Evolutionary conservation across 1,284 basidiomycete genomes (phyloP).

Genomic region (Rhodotorula sp.): DNA sequence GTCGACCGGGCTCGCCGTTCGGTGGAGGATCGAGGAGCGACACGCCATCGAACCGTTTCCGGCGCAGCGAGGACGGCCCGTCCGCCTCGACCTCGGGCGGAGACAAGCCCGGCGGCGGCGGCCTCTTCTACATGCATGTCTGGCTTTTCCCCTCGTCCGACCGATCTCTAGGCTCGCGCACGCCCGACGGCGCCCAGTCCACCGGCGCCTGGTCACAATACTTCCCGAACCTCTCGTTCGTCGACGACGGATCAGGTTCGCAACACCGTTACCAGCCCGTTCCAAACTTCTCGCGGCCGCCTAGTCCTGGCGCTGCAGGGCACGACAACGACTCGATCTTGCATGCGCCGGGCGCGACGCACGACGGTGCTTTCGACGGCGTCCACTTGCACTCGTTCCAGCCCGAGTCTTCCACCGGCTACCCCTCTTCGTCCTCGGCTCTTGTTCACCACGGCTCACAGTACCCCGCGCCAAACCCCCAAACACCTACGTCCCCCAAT

Average conservation of each 20-base stretch:
- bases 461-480: not conserved
- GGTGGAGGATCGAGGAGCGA: not conserved
- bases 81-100: conserved; percentile 1
- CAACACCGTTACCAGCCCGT: conserved; percentile 35
- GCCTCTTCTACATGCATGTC: conserved; percentile 40
- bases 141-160: conserved; percentile 31
- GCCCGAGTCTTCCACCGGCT: not conserved
- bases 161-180: conserved; percentile 3
- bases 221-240: conserved; percentile 35
- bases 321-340: conserved; percentile 37
- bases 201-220: conserved; percentile 34
- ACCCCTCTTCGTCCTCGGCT: conserved; percentile 7
- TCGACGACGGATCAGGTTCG: conserved; percentile 16
- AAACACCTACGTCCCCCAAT: conserved; percentile 25
- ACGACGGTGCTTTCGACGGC: conserved; percentile 41
- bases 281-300: conserved; percentile 36
- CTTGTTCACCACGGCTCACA: not conserved
- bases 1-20: conserved; percentile 1
- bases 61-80: no score
- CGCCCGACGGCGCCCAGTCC: not conserved
- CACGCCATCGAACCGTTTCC: conserved; percentile 4
- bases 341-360: conserved; percentile 34
- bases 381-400: conserved; percentile 31
- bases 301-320: conserved; percentile 20
- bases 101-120: conserved; percentile 27